Base-by-base conservation (phyloP, 164 flowering plant genomes). In the Umbilicus rupestris region DNA sequence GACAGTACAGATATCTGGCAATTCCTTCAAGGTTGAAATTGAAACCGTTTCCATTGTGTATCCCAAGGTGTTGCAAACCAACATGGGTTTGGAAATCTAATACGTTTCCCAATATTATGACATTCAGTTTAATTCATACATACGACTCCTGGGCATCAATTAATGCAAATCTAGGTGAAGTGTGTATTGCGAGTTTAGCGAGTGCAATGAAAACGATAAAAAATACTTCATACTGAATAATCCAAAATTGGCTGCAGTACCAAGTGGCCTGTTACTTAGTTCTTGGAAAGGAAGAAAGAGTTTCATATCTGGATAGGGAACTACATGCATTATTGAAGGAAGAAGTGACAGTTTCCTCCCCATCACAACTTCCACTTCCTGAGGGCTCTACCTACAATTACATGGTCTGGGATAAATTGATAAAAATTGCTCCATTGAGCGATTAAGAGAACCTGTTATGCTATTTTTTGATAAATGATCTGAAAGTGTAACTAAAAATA, bases 351-450 rank as follows among this genome's bases (percentile, higher is more conserved):
- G 72, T 74, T 72, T 87, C 67, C 98, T 83, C 66, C 98, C 97
- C 98, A 93, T 90, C n/a, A 93, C 88, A 44, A 90, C 94, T 80
- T 93, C 96, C 77, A 90, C 97, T 74, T 84, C 98, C 72, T 85
- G 92, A 42, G 85, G 87, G 65, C 68, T n/a, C n/a, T n/a, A n/a
- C n/a, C n/a, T n/a, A n/a, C 52, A 58, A 90, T 80, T 22, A 39
- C 35, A 37, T 79, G 66, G 31, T 83, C 73, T 59, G 92, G 97
- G 52, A 89, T 72, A 64, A 93, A 75, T 46, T 78, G 55, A 63
- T 85, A 78, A 74, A 90, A 93, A 74, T 85, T 85, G 70, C 80
- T 72, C 72, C 68, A 66, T 73, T 72, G 70, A 58, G 71, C 67
- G 66, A 72, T 26, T 39, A 70, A 35, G 24, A 47, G 2, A 17